Base-by-base conservation (phyloP, 305 asterid genomes). In the Fraxinus velutina region DNA sequence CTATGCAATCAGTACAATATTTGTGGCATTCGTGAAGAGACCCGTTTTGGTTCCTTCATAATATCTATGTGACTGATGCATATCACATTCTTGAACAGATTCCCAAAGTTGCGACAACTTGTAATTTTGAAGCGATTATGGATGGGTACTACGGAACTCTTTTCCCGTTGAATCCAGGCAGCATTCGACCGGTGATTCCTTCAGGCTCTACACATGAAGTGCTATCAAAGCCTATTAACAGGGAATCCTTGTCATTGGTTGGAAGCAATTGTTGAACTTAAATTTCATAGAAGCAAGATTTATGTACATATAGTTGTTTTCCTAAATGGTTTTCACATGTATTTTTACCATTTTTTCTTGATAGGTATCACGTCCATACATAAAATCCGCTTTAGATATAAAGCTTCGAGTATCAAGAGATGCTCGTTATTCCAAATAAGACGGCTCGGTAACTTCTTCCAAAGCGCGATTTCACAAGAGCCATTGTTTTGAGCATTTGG, bases 151-250 rank as follows among this genome's bases (percentile, higher is more conserved):
- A 92, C 89, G 90, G 89, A 79, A 88, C 66, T 75, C 96, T 95
- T 15, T 95, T 95, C 85, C 99, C 99, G 9, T 80, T 95, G 74
- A 95, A 95, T 86, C 98, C 99, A 2, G 91, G 99, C 3, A 73
- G 91, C 24, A 95, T 95, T 76, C 85, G 88, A 19, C 98, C 98
- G 0, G 37, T 86, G 19, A 72, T 92, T 42, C 99, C 99, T 47
- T 85, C 82, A 0, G 89, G 82, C 27, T 92, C 91, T 62, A 87
- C 88, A 81, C 85, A 84, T 21, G 92, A 90, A 80, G 80, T 66
- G 83, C 90, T 95, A n/a, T 81, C 77, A 12, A 78, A 78, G 34
- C 94, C 98, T 15, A 97, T 90, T 85, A 81, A 85, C 78, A 90
- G 98, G 85, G 89, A 84, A 27, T 79, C 85, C 5, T 33, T 91